phyloP scores from a whole-genome alignment of 108 stramenopile genomes.

The Pelagomonas calceolata region DNA sequence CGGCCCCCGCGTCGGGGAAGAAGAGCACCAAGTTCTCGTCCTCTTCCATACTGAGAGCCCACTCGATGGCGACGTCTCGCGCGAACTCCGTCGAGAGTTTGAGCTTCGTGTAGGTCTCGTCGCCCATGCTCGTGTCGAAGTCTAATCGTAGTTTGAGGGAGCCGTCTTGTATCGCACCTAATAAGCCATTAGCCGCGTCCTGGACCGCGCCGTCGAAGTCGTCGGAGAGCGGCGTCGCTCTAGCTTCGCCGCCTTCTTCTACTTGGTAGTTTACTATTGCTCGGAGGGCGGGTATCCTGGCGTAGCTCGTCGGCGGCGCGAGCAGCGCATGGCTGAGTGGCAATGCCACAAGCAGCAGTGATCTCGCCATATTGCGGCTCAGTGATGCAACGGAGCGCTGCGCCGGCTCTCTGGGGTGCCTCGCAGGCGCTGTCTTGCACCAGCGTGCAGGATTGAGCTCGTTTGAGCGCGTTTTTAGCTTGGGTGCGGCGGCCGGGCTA shows the following conservation, averaged over 20 bases:
- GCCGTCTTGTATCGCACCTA: slow-evolving; percentile 1
- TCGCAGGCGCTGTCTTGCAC: too few relatives aligned
- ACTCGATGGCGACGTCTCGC: slow-evolving; percentile 29
- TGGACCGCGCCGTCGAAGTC: neutral
- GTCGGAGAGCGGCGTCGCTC: neutral
- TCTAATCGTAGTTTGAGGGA: slow-evolving; percentile 30
- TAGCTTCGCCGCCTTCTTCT: neutral
- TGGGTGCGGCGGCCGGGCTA: too few relatives aligned
- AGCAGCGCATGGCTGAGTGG: too few relatives aligned
- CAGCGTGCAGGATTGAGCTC: too few relatives aligned
- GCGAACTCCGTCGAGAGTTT: slow-evolving; percentile 74
- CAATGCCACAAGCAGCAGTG: too few relatives aligned
- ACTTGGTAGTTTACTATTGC: neutral
- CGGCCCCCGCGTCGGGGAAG: slow-evolving; percentile 85
- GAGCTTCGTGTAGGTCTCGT: slow-evolving; percentile 76
- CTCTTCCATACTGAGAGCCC: neutral
- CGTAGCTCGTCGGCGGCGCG: too few relatives aligned
- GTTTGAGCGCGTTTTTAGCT: too few relatives aligned
- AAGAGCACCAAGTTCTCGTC: slow-evolving; percentile 40
- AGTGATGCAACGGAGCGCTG: too few relatives aligned
- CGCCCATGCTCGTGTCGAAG: slow-evolving; percentile 79
- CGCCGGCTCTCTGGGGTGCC: too few relatives aligned
- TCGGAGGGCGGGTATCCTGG: too few relatives aligned
- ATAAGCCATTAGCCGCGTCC: neutral
- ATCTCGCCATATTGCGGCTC: too few relatives aligned